These are phyloP conservation scores for Exobasidium cylindrosporum DNA, from an alignment of 1,284 basidiomycete genomes.

Conservation along the genomic window DNA sequence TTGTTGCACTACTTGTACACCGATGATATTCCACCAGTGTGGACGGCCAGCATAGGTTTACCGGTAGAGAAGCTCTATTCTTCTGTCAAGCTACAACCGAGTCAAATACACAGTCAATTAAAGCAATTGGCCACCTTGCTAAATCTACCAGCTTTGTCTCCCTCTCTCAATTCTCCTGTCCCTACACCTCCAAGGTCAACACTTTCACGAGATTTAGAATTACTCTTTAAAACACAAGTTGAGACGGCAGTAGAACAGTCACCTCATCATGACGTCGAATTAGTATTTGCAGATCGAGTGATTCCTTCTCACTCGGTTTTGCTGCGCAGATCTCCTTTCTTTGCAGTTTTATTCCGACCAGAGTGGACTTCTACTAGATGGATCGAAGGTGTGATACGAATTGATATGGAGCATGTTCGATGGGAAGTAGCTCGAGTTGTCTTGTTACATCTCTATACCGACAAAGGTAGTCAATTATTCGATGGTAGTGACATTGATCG, in stretches of 20 bases:
- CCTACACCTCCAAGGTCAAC: constrained; percentile 57
- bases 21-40: constrained; percentile 76
- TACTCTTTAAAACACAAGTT: constrained; percentile 57
- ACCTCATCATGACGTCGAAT: constrained; percentile 66
- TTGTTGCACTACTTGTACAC: constrained; percentile 83
- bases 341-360: constrained; percentile 76
- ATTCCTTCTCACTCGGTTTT: constrained; percentile 72
- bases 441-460: constrained; percentile 75
- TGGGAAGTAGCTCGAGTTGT: constrained; percentile 77
- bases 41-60: constrained; percentile 72
- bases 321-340: constrained; percentile 79
- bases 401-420: constrained; percentile 72
- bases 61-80: constrained; percentile 59
- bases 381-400: constrained; percentile 62
- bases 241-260: constrained; percentile 23
- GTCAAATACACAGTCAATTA: constrained; percentile 62
- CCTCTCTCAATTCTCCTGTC: constrained; percentile 56
- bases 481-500: constrained; percentile 55
- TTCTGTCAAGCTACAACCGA: constrained; percentile 67
- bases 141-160: constrained; percentile 55
- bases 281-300: constrained; percentile 70
- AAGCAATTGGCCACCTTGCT: constrained; percentile 64
- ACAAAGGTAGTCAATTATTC: constrained; percentile 71
- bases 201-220: constrained; percentile 60
- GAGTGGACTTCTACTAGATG: constrained; percentile 74